Conservation (phyloP, 2,329 filamentous ascomycete species). For the Penicillium janthinellum region DNA sequence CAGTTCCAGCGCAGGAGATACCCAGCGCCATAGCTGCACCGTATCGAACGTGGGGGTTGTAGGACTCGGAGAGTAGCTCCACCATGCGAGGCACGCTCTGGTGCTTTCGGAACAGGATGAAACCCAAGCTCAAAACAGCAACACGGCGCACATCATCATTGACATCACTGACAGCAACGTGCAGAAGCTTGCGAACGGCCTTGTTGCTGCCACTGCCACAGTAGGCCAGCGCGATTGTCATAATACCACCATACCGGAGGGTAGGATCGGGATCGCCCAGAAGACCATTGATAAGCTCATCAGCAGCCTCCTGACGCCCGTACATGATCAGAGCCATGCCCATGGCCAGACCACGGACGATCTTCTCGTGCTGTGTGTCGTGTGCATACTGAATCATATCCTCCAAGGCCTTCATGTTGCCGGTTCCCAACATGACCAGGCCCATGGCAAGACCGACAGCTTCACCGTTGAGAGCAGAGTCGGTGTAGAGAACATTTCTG, state of each 20-base stretch:
- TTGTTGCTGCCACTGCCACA: slow-evolving; percentile 98
- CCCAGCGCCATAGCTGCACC: slow-evolving; percentile 97
- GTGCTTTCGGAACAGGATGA: slow-evolving; percentile 97
- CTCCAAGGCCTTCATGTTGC: slow-evolving; percentile 87
- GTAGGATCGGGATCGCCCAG: slow-evolving; percentile 92
- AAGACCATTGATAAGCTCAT: slow-evolving; percentile 90
- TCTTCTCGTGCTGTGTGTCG: slow-evolving; percentile 98
- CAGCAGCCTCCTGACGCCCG: slow-evolving; percentile 88
- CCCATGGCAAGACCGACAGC: slow-evolving; percentile 96
- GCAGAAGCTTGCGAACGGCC: slow-evolving; percentile 91
- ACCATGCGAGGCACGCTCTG: slow-evolving; percentile 98
- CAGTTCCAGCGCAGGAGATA: slow-evolving; percentile 96
- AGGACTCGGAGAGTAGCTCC: slow-evolving; percentile 94
- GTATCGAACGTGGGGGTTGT: slow-evolving; percentile 97
- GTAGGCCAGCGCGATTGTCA: slow-evolving; percentile 97
- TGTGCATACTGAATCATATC: slow-evolving; percentile 98
- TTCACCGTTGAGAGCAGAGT: slow-evolving; percentile 95
- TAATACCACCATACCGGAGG: slow-evolving; percentile 93
- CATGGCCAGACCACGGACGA: slow-evolving; percentile 89
- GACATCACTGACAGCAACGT: slow-evolving; percentile 96
- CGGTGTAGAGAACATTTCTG: slow-evolving; percentile 82
- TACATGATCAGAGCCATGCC: slow-evolving; percentile 99
- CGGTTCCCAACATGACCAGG: slow-evolving; percentile 97
- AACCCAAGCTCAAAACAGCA: slow-evolving; percentile 95
- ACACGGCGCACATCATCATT: slow-evolving; percentile 96